Base-by-base conservation (phyloP, 768 basidiomycete species). In the Porphyrellus cyaneotinctus region DNA sequence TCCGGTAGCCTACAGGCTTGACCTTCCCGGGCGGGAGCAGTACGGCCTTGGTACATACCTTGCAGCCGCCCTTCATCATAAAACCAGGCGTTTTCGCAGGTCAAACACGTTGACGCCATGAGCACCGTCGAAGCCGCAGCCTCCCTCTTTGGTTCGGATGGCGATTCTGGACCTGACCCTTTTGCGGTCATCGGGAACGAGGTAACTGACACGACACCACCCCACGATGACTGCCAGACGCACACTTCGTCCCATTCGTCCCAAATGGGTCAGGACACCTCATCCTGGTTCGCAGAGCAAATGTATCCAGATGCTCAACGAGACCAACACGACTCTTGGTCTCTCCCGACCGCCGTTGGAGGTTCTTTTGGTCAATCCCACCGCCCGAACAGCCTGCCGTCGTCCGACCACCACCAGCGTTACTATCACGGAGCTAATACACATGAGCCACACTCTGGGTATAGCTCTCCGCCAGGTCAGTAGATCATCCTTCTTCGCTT, bases 91-190 rank as follows among this genome's bases (percentile, higher is more conserved):
- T 45, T 47, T 51, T 54, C 42, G 42, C 49, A 57, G 46, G 33
- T 42, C 44, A 41, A 49, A 64, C 68, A 71, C 68, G 68, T 59
- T 71, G 66, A 58, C 68, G 61, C 63, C 63, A 86, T 87, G 85
- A 79, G 74, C 66, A 74, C 76, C 59, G 81, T 85, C 51, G 87
- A 89, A 74, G 83, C 87, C 59, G 90, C 90, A 32, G 85, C 88
- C 47, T 84, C 87, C 52, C 84, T 92, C 42, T 92, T 92, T 75
- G 87, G 83, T 56, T 71, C 79, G 47, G 80, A 80, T 30, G 59
- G 58, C 33, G 85, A 88, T 64, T 63, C 80, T 46, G 72, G 72
- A 17, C 74, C 78, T 30, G 85, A 88, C 71, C 80, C 80, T 47
- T 87, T 87, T 72, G 79, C 84, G 55, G 71, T 76, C 49, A 75